phyloP scores from a whole-genome alignment of 805 yeast species.

The Brettanomyces sp. region DNA sequence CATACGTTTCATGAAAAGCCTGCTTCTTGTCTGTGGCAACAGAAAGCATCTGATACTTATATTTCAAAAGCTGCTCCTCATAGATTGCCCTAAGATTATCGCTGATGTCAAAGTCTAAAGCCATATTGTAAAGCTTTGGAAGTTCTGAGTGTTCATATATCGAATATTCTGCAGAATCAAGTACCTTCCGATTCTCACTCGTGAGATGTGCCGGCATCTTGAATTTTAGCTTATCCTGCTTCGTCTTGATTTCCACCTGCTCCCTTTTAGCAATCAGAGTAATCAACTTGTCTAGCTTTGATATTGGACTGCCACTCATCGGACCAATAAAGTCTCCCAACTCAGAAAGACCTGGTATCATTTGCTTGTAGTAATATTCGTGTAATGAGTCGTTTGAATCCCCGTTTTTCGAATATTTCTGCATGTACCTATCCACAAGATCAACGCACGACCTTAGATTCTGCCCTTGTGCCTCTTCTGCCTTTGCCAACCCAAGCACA shows the following conservation, averaged over 20 bases:
- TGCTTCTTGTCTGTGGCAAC: slow-evolving; percentile 41
- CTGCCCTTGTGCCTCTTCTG: slow-evolving; percentile 32
- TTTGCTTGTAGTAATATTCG: slow-evolving; percentile 38
- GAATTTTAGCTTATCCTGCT: slow-evolving; percentile 38
- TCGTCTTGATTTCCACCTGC: slow-evolving; percentile 28
- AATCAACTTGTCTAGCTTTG: slow-evolving; percentile 35
- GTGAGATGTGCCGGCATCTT: slow-evolving; percentile 37
- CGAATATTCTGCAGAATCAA: slow-evolving; percentile 35
- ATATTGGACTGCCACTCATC: slow-evolving; percentile 36
- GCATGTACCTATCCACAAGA: slow-evolving; percentile 37
- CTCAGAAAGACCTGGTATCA: slow-evolving; percentile 44
- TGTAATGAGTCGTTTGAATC: slow-evolving; percentile 23
- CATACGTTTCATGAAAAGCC: slow-evolving; percentile 35
- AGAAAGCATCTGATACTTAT: slow-evolving; percentile 44
- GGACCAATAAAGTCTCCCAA: slow-evolving; percentile 45
- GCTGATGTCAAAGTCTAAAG: slow-evolving; percentile 49
- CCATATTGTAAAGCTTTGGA: slow-evolving; percentile 41
- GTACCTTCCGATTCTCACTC: slow-evolving; percentile 21
- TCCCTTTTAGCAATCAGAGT: slow-evolving; percentile 33
- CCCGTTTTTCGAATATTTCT: slow-evolving; percentile 7
- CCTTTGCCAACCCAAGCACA: slow-evolving; percentile 34
- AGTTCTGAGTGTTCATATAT: slow-evolving; percentile 42
- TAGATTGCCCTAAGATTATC: slow-evolving; percentile 46
- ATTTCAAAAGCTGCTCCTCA: slow-evolving; percentile 54
- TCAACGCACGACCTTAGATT: slow-evolving; percentile 39